Evolutionary conservation across 352 stramenopile genomes (phyloP).

Genomic region (Phytopythium vexans): DNA sequence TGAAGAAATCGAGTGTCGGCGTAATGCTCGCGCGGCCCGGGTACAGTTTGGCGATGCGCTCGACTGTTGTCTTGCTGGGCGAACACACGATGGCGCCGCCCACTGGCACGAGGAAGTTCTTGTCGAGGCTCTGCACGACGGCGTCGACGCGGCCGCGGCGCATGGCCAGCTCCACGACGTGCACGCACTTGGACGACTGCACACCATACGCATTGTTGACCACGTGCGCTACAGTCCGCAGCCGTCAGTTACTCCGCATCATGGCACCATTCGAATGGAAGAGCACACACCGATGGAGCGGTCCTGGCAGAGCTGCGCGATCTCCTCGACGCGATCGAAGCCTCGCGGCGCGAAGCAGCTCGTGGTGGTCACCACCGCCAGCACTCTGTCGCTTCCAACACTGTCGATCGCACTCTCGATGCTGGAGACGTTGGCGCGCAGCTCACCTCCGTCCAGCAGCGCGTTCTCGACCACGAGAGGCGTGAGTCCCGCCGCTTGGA

Average conservation of each 20-base stretch:
- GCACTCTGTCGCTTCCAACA: slow-evolving; percentile 59
- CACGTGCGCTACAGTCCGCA: slow-evolving; percentile 77
- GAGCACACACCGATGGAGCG: slow-evolving; percentile 48
- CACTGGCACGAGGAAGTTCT: slow-evolving; percentile 99
- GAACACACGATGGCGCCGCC: slow-evolving; percentile 88
- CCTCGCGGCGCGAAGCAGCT: slow-evolving; percentile 98
- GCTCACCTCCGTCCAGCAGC: slow-evolving; percentile 35
- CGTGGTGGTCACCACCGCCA: slow-evolving; percentile 97
- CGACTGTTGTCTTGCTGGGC: slow-evolving; percentile 69
- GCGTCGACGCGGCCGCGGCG: slow-evolving; percentile 93
- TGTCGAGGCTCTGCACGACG: slow-evolving; percentile 98
- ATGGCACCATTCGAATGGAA: not conserved
- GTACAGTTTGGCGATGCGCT: slow-evolving; percentile 92
- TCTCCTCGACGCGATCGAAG: slow-evolving; percentile 92
- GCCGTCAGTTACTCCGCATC: not conserved
- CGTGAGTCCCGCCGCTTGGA: slow-evolving; percentile 90
- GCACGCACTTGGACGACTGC: slow-evolving; percentile 92
- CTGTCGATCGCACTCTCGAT: slow-evolving; percentile 65
- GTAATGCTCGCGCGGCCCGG: slow-evolving; percentile 93
- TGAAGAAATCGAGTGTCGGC: slow-evolving; percentile 97
- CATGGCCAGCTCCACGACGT: slow-evolving; percentile 90
- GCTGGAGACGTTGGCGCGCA: slow-evolving; percentile 89
- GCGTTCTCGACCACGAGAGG: slow-evolving; percentile 85
- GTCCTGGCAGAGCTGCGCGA: slow-evolving; percentile 88
- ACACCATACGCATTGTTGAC: slow-evolving; percentile 99